Percentiles rank a stretch among this genome's conserved stretches.
These are phyloP conservation scores for Phytophthora melonis DNA, from an alignment of 352 stramenopile genomes.

Conservation along the genomic window DNA sequence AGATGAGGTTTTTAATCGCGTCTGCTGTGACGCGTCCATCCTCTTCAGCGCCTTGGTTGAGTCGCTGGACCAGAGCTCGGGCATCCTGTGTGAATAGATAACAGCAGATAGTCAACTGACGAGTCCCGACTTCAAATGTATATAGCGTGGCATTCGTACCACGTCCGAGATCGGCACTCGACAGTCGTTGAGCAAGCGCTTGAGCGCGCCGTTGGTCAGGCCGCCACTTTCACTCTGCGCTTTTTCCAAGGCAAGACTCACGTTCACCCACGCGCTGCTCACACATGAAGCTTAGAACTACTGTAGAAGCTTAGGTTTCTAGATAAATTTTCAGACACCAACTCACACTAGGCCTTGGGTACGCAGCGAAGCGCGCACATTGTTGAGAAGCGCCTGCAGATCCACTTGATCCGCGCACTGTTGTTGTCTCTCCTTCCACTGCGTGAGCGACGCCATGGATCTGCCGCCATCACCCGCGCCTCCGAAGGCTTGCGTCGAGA, in stretches of 20 bases:
- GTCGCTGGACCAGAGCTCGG: slow-evolving; percentile 54
- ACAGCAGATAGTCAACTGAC: neutral
- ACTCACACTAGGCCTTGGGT: slow-evolving; percentile 61
- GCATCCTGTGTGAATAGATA: slow-evolving; percentile 46
- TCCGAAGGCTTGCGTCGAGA: slow-evolving; percentile 15
- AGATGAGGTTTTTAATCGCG: slow-evolving; percentile 71
- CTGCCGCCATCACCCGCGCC: neutral
- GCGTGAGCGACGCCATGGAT: slow-evolving; percentile 63
- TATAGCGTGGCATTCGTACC: slow-evolving; percentile 31
- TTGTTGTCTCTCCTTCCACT: slow-evolving; percentile 80
- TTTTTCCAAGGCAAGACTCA: slow-evolving; percentile 62
- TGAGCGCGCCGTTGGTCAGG: slow-evolving; percentile 64
- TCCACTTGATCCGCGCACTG: slow-evolving; percentile 73
- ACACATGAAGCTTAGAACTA: neutral
- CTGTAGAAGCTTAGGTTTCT: neutral
- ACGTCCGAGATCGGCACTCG: slow-evolving; percentile 68
- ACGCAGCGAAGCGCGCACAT: slow-evolving; percentile 51
- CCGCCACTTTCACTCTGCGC: slow-evolving; percentile 44
- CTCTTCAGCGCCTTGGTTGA: slow-evolving; percentile 47
- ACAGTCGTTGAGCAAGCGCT: slow-evolving; percentile 62
- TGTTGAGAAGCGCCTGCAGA: slow-evolving; percentile 50
- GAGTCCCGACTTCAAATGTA: neutral
- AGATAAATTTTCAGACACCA: neutral
- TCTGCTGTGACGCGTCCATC: slow-evolving; percentile 53
- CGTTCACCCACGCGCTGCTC: slow-evolving; percentile 59